Conservation (phyloP, 2,329 filamentous ascomycete species). For the Verticillium dahliae region DNA sequence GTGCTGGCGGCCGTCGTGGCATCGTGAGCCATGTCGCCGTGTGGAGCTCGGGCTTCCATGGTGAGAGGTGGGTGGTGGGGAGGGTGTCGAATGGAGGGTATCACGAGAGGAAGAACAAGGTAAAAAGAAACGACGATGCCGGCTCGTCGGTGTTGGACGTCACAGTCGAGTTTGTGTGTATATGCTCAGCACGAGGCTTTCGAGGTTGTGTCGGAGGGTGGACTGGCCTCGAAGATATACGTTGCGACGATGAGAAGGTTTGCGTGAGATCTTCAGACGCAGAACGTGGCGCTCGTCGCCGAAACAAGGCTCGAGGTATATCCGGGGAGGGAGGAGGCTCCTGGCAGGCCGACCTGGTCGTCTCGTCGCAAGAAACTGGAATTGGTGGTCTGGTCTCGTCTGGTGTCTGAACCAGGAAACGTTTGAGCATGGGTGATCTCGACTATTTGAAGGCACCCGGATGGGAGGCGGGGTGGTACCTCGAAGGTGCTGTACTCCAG, state of each 20-base stretch:
- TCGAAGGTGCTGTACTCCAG: neutral
- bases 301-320: constrained; percentile 1
- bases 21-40: constrained; percentile 1
- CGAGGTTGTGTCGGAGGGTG: neutral
- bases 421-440: constrained; percentile 1
- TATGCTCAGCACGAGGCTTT: neutral
- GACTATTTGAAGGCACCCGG: neutral
- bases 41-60: neutral
- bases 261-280: constrained; percentile 13
- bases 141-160: neutral
- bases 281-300: neutral
- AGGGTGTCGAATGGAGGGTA: neutral
- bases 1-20: neutral
- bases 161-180: neutral
- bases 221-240: constrained; percentile 7
- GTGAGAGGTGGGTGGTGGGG: neutral
- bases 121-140: neutral
- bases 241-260: constrained; percentile 7
- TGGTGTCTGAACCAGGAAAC: constrained; percentile 1
- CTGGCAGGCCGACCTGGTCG: neutral
- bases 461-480: neutral
- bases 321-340: neutral
- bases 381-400: neutral
- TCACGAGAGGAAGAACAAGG: neutral
- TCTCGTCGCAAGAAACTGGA: neutral